phyloP scores from a whole-genome alignment of 331 rosid genomes.

The Cydonia oblonga region DNA sequence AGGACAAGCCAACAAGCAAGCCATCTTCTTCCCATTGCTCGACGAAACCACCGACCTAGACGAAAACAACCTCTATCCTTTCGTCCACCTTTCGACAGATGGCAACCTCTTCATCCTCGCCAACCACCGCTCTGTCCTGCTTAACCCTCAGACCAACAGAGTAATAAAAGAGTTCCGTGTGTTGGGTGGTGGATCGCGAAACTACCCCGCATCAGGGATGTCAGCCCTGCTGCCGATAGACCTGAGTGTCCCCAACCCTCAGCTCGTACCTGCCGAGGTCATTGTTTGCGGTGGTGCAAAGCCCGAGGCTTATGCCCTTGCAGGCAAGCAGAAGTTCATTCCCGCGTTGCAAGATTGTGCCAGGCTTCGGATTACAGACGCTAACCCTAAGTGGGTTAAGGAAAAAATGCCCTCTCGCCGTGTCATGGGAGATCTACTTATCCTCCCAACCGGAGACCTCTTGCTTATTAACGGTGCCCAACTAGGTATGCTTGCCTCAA shows the following conservation, averaged over 20 bases:
- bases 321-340: constrained; percentile 16
- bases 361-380: constrained; percentile 44
- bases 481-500: constrained; percentile 19
- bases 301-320: constrained; percentile 29
- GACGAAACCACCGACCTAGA: constrained; percentile 67
- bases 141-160: constrained; percentile 28
- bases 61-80: constrained; percentile 89
- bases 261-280: constrained; percentile 32
- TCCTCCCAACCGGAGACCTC: constrained; percentile 63
- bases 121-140: constrained; percentile 64
- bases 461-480: constrained; percentile 67
- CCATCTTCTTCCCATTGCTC: constrained; percentile 40
- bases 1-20: constrained; percentile 4
- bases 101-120: constrained; percentile 67
- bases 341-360: constrained; percentile 54
- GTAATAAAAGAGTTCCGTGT: constrained; percentile 37
- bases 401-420: constrained; percentile 70
- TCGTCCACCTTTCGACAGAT: constrained; percentile 50
- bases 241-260: constrained; percentile 17
- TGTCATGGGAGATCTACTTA: constrained; percentile 62
- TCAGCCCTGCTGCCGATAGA: constrained; percentile 62
- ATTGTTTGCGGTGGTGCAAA: constrained; percentile 70
- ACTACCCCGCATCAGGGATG: constrained; percentile 86
- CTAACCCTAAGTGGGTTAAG: constrained; percentile 29
- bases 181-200: constrained; percentile 55